Evolutionary conservation across 768 basidiomycete genomes (phyloP).

Genomic region (Udeniomyces megalosporus): DNA sequence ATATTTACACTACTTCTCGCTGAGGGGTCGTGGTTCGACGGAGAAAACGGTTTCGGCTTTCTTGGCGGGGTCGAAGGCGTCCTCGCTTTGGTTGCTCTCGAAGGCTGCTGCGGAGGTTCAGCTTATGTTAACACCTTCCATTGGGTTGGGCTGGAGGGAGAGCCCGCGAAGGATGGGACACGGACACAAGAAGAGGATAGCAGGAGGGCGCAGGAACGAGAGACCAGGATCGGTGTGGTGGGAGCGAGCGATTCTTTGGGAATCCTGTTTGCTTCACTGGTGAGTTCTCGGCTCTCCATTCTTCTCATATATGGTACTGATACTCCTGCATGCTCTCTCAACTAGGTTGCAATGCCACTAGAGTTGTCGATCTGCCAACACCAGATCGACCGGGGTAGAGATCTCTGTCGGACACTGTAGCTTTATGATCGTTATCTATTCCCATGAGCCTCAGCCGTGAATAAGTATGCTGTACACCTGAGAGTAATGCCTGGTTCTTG

Average conservation of each 20-base stretch:
- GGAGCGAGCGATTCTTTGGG: slow-evolving; percentile 72
- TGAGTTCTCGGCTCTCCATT: too few relatives aligned
- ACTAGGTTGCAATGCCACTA: slow-evolving; percentile 52
- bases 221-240: slow-evolving; percentile 80
- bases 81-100: slow-evolving; percentile 49
- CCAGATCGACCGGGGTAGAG: slow-evolving; percentile 54
- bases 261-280: slow-evolving; percentile 45
- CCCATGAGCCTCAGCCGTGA: too few relatives aligned
- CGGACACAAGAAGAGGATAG: slow-evolving; percentile 30
- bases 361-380: slow-evolving; percentile 60
- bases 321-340: too few relatives aligned
- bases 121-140: slow-evolving; percentile 87
- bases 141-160: slow-evolving; percentile 45
- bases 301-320: not conserved
- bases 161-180: slow-evolving; percentile 35
- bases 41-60: slow-evolving; percentile 52
- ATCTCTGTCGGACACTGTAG: slow-evolving; percentile 36
- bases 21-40: slow-evolving; percentile 23
- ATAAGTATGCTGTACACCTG: too few relatives aligned
- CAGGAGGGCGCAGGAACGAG: slow-evolving; percentile 54
- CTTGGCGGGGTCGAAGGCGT: slow-evolving; percentile 17
- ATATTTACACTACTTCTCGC: slow-evolving; percentile 37
- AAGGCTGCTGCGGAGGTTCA: slow-evolving; percentile 82
- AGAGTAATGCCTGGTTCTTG: too few relatives aligned
- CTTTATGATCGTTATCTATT: too few relatives aligned